These are phyloP conservation scores for Cymbidium sinense DNA, from an alignment of 106 monocot genomes.

Conservation along the genomic window DNA sequence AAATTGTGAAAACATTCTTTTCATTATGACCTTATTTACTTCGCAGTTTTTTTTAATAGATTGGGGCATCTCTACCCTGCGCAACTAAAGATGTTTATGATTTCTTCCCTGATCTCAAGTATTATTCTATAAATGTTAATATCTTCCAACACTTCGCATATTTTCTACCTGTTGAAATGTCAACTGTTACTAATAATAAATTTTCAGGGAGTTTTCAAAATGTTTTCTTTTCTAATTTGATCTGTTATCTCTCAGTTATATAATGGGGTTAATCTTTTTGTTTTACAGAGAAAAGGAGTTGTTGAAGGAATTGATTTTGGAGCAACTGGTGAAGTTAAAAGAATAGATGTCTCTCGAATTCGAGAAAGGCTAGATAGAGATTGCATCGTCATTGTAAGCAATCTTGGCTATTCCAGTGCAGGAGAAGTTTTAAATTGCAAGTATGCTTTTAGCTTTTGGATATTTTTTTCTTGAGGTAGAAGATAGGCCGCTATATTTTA, in stretches of 20 bases:
- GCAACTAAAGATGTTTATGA: too few relatives aligned
- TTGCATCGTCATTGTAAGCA: conserved; percentile 82
- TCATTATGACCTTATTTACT: too few relatives aligned
- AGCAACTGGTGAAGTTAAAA: conserved; percentile 92
- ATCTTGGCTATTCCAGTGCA: conserved; percentile 86
- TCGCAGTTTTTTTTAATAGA: too few relatives aligned
- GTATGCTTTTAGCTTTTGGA: conserved; percentile 33
- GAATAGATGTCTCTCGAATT: conserved; percentile 72
- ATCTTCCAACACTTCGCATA: not conserved
- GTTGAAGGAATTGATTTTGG: conserved; percentile 90
- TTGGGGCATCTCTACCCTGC: too few relatives aligned
- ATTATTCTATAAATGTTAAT: not conserved
- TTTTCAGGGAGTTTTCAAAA: not conserved
- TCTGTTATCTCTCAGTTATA: not conserved
- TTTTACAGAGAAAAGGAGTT: conserved; percentile 86
- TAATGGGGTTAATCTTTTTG: not conserved
- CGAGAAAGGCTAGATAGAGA: conserved; percentile 69
- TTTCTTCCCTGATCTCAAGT: not conserved
- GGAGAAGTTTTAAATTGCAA: conserved; percentile 96
- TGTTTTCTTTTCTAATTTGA: not conserved
- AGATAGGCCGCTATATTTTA: not conserved
- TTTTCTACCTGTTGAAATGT: not conserved
- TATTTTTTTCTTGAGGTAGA: not conserved
- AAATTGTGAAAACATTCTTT: too few relatives aligned
- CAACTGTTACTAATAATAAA: not conserved